Evolutionary conservation across 179 eudicot genomes (phyloP).

Genomic region (Drosera spatulata): DNA sequence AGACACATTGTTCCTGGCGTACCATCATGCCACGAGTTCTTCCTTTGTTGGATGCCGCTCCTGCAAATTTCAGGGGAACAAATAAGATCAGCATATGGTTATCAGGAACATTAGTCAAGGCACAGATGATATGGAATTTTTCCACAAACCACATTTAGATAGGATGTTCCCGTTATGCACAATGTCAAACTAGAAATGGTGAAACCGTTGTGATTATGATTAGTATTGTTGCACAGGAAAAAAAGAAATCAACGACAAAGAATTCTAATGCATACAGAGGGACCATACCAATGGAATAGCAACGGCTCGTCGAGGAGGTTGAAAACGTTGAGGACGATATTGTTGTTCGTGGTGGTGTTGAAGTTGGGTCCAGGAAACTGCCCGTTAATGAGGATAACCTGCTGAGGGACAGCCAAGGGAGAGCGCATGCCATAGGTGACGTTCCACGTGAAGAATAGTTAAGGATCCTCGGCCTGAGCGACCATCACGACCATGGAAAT

Average conservation of each 20-base stretch:
- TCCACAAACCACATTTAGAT: no score
- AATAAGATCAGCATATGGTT: no score
- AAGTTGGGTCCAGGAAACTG: slow-evolving; percentile 26
- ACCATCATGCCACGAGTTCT: slow-evolving; percentile 46
- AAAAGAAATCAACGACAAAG: background rate
- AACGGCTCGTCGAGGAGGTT: slow-evolving; percentile 40
- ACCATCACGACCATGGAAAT: background rate
- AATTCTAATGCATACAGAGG: background rate
- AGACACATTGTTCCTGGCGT: slow-evolving; percentile 40
- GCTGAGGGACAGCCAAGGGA: slow-evolving; percentile 28
- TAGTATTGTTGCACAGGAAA: no score
- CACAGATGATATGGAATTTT: no score
- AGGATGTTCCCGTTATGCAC: no score
- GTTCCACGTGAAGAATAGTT: slow-evolving; percentile 7
- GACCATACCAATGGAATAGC: slow-evolving; percentile 23
- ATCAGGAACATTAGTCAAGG: no score
- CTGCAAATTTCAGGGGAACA: background rate
- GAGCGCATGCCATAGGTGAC: slow-evolving; percentile 27
- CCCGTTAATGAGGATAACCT: slow-evolving; percentile 27
- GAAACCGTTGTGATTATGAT: no score
- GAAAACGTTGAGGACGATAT: slow-evolving; percentile 13
- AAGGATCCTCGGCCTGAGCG: slow-evolving; percentile 22
- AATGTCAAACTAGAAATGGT: no score
- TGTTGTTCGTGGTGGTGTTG: slow-evolving; percentile 8
- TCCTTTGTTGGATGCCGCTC: slow-evolving; percentile 33